A percentile compares a stretch with the other conserved stretches of the same genome.
Conservation (phyloP, 140 eudicot genomes). For the Flaveria floridana region DNA sequence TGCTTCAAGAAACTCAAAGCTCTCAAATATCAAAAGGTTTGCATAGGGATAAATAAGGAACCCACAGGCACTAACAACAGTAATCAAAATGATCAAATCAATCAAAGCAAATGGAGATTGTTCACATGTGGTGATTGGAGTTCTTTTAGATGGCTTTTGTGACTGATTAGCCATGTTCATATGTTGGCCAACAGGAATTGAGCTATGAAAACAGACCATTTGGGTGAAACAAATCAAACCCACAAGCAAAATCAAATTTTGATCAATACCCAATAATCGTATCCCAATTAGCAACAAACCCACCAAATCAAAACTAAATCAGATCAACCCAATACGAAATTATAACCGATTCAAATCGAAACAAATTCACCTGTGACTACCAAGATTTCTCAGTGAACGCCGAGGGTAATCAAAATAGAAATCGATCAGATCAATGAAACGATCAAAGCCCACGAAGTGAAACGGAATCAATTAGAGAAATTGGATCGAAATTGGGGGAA, state of each 20-base stretch:
- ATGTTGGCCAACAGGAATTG: conserved; percentile 59
- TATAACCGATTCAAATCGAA: background rate
- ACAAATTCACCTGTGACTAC: conserved; percentile 26
- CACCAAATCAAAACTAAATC: conserved; percentile 11
- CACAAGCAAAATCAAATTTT: conserved; percentile 13
- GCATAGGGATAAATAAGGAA: conserved; percentile 63
- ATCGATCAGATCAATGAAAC: conserved; percentile 20
- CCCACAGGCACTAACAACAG: conserved; percentile 65
- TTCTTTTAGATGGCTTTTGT: conserved; percentile 36
- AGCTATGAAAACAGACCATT: conserved; percentile 67
- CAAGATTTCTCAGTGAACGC: conserved; percentile 10
- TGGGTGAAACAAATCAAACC: conserved; percentile 27
- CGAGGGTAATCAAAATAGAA: background rate
- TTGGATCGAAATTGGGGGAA: conserved; percentile 4
- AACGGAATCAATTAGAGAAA: background rate
- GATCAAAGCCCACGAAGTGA: background rate
- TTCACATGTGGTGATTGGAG: conserved; percentile 50
- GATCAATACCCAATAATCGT: conserved; percentile 17
- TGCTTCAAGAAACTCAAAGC: conserved; percentile 39
- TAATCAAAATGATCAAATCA: conserved; percentile 69
- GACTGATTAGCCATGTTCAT: conserved; percentile 64
- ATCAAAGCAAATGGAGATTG: conserved; percentile 57
- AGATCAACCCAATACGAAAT: conserved; percentile 2
- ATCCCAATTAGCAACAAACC: conserved; percentile 14
- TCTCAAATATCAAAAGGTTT: conserved; percentile 25